A percentile compares a stretch with the other conserved stretches of the same genome.
These are phyloP conservation scores for Kwoniella dejecticola DNA, from an alignment of 768 basidiomycete genomes.

Conservation along the genomic window DNA sequence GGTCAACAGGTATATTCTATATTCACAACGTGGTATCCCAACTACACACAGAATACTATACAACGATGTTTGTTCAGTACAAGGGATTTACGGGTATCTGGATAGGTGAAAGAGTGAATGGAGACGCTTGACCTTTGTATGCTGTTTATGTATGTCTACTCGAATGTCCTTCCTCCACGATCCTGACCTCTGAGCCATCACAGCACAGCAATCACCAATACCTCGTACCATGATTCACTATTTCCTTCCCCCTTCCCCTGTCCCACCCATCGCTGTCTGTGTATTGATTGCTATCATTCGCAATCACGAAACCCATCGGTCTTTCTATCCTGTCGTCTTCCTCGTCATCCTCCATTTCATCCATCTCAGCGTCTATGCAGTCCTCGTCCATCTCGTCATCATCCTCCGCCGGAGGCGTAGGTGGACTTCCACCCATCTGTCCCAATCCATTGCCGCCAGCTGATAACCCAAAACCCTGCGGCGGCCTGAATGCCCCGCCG, in stretches of 20 bases:
- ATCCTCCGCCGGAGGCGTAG: slow-evolving; percentile 5
- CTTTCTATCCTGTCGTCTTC: slow-evolving; percentile 32
- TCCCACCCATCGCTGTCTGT: slow-evolving; percentile 4
- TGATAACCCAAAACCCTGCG: slow-evolving; percentile 18
- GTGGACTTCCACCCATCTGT: slow-evolving; percentile 1
- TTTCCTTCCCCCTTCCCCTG: slow-evolving; percentile 14
- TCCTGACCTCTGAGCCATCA: no score
- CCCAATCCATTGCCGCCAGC: background rate
- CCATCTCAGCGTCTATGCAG: slow-evolving; percentile 23
- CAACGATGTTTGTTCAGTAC: no score
- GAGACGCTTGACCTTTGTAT: no score
- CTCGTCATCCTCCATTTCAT: slow-evolving; percentile 21
- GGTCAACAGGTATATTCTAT: no score
- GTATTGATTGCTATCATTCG: background rate
- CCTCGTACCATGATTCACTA: no score
- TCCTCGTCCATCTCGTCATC: slow-evolving; percentile 37
- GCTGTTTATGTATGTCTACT: no score
- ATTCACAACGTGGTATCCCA: no score
- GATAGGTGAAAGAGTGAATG: no score
- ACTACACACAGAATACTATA: no score
- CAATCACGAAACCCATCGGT: slow-evolving; percentile 18
- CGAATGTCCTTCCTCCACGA: no score
- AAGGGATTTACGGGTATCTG: no score
- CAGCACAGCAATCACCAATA: no score
- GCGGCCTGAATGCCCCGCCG: slow-evolving; percentile 13